Conservation (phyloP, 2,329 filamentous ascomycete species). For the Nectriaceae sp. region DNA sequence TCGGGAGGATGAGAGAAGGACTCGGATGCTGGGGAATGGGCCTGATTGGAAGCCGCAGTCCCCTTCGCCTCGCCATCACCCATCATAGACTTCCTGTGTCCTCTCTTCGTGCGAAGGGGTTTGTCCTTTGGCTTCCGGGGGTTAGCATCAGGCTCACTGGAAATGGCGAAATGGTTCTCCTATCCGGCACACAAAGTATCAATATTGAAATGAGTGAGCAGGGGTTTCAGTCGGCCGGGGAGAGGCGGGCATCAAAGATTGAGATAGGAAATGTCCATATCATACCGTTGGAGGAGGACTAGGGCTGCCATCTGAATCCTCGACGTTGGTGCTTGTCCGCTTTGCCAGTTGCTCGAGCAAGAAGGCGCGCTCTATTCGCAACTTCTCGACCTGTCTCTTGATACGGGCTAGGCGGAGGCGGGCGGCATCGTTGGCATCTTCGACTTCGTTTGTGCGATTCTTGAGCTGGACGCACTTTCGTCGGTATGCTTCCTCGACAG, state of each 20-base stretch:
- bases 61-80: slow-evolving; percentile 46
- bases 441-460: slow-evolving; percentile 87
- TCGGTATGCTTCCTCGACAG: slow-evolving; percentile 93
- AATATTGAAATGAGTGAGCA: slow-evolving; percentile 30
- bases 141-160: slow-evolving; percentile 38
- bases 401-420: slow-evolving; percentile 77
- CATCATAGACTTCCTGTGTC: slow-evolving; percentile 62
- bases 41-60: slow-evolving; percentile 46
- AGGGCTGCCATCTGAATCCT: slow-evolving; percentile 77
- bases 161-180: slow-evolving; percentile 34
- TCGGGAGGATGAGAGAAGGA: slow-evolving; percentile 39
- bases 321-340: slow-evolving; percentile 72
- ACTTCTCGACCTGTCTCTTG: slow-evolving; percentile 84
- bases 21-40: slow-evolving; percentile 51
- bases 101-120: slow-evolving; percentile 72
- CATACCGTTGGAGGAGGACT: slow-evolving; percentile 78
- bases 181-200: slow-evolving; percentile 38
- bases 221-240: neutral
- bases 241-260: slow-evolving; percentile 18
- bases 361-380: slow-evolving; percentile 82
- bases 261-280: slow-evolving; percentile 4
- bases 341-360: slow-evolving; percentile 72
- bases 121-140: slow-evolving; percentile 71
- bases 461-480: slow-evolving; percentile 95
- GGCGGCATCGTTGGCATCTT: slow-evolving; percentile 85